Base-by-base conservation (phyloP, 257 asterid genomes). In the Rauvolfia tetraphylla region DNA sequence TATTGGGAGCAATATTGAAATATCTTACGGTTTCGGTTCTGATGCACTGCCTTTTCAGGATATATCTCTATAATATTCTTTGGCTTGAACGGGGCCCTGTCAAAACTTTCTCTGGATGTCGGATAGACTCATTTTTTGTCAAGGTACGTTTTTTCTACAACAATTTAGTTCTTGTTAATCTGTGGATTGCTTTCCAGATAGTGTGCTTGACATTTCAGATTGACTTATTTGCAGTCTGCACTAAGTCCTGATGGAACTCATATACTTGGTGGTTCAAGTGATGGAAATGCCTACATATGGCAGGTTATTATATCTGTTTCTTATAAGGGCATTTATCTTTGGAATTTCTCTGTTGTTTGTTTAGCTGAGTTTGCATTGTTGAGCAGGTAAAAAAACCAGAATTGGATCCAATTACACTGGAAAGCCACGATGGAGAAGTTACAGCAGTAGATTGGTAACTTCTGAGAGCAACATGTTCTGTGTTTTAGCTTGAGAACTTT, bases 221-320 rank as follows among this genome's bases (percentile, higher is more conserved):
- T 81, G 71, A 63, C 80, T 69, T 48, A 34, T 76, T 79, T 85
- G 80, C 91, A 95, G 98, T 87, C 98, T 6, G 86, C 88, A 53
- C 87, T 95, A 62, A 93, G 97, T 82, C 97, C 97, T 72, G 97
- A 95, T 83, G 98, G 92, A 31, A 90, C 96, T 83, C 99, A 95
- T 81, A 79, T 93, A 61, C 96, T 95, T 75, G 88, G 98, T 72
- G 99, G 99, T 70, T 93, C 99, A 39, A 89, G 97, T 79, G 97
- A 95, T 83, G 97, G 99, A 77, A 88, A 88, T 82, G 99, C 97
- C 81, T 91, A 95, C 82, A 72, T 95, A 78, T 93, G 99, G 98
- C 91, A 92, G 96, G 96, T 91, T 44, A 39, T 68, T 68, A 38
- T 68, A 68, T 33, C 76, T 75, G 69, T 77, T 72, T 70, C 81